Evolutionary conservation across 2,329 filamentous ascomycete species (phyloP), one percentile per base, ranked within the genome.

Genomic region (Talaromyces funiculosus): DNA sequence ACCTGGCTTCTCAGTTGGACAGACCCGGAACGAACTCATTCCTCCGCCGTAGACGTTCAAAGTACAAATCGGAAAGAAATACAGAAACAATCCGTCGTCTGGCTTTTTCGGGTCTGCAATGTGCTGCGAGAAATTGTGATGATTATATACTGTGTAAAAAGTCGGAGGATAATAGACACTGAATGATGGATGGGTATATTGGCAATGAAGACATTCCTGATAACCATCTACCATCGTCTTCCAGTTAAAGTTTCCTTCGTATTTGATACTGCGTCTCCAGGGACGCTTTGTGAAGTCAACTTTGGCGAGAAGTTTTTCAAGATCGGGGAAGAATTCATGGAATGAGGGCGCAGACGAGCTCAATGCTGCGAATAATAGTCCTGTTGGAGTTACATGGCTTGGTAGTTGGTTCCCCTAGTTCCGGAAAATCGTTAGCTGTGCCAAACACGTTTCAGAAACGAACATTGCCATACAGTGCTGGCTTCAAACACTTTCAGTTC

Each of bases 161-260:
- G 80, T 81, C 3, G 82, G 81, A 4, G 81, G 81, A 59, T 84
- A 85, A 63, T 76, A 79, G 61, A 82, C 73, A 20, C 78, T 79
- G 69, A 84, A 84, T 4, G 79, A 80, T 0, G 81, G 82, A 62
- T 85, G 82, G 0, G 82, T 84, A 68, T 84, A 84, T 66, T 82
- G 79, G 71, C 82, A 84, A 67, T 84, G 82, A 20, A 84, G 75
- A 63, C 82, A 85, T 69, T 84, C 82, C 68, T 84, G 81, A 63
- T 82, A 84, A 7, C 81, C 82, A 62, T 84, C 82, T 24, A 84
- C 80, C 78, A 84, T 84, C 0, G 82, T 83, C 67, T 84, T 84
- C 82, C 82, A 84, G 67, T 85, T 85, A 73, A 84, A 84, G 0
- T 76, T 75, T 3, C 82, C 82, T 55, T 80, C 76, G 59, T 84